Percentiles rank a stretch among this genome's conserved stretches.
These are phyloP conservation scores for Astraeus odoratus DNA, from an alignment of 768 basidiomycete genomes.

Conservation along the genomic window DNA sequence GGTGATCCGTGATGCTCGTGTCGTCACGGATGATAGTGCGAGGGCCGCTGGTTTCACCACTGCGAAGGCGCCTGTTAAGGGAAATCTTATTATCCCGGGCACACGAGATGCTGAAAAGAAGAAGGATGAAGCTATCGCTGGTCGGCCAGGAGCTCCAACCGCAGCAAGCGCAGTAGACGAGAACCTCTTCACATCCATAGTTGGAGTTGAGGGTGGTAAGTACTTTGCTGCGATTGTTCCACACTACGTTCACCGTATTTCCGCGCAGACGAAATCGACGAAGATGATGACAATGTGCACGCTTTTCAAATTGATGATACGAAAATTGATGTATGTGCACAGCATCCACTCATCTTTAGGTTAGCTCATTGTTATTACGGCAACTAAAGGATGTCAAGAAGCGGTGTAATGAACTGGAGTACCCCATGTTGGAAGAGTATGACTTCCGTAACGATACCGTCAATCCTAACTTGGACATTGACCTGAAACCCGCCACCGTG, in stretches of 20 bases:
- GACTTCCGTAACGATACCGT: conserved; percentile 97
- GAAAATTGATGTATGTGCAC: conserved; percentile 73
- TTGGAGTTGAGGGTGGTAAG: conserved; percentile 85
- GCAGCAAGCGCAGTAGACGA: conserved; percentile 43
- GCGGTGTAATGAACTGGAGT: conserved; percentile 93
- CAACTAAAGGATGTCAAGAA: conserved; percentile 79
- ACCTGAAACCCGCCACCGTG: conserved; percentile 95
- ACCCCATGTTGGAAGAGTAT: conserved; percentile 98
- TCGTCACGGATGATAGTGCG: conserved; percentile 69
- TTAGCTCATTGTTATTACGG: neutral
- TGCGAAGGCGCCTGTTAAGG: conserved; percentile 75
- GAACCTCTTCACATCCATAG: conserved; percentile 92
- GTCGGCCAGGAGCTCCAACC: conserved; percentile 21
- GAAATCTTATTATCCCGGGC: conserved; percentile 81
- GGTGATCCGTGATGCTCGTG: conserved; percentile 77
- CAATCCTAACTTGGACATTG: conserved; percentile 96
- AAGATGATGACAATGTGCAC: conserved; percentile 96
- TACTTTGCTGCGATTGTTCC: conserved; percentile 4
- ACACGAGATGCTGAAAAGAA: conserved; percentile 69
- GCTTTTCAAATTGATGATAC: conserved; percentile 93
- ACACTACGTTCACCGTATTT: neutral
- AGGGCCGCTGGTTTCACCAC: conserved; percentile 73
- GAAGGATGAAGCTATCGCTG: conserved; percentile 47
- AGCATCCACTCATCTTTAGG: neutral
- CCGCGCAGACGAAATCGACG: conserved; percentile 82